These are phyloP conservation scores for Candida patagonica DNA, from an alignment of 805 yeast species.

Conservation along the genomic window DNA sequence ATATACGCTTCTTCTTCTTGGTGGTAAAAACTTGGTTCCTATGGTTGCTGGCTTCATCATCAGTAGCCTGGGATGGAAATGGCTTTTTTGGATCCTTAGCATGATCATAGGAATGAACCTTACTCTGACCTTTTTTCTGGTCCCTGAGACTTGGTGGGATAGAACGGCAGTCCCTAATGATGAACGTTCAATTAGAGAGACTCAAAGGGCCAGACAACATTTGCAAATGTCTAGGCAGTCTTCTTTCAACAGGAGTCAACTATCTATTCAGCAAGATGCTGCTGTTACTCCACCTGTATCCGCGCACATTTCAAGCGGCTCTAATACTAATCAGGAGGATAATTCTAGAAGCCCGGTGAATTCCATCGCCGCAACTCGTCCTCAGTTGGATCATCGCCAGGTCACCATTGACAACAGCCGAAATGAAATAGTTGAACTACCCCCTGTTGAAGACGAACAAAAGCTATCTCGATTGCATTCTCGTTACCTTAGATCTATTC, in stretches of 20 bases:
- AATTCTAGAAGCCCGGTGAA: background rate
- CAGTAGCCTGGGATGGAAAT: conserved; percentile 40
- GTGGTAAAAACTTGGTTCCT: conserved; percentile 54
- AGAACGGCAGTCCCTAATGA: conserved; percentile 43
- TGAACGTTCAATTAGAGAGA: conserved; percentile 40
- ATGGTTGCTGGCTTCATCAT: conserved; percentile 46
- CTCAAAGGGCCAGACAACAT: conserved; percentile 37
- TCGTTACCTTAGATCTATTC: background rate
- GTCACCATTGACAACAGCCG: background rate
- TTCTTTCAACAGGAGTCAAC: background rate
- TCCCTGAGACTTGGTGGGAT: conserved; percentile 60
- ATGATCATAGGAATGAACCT: conserved; percentile 42
- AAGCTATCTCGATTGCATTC: background rate
- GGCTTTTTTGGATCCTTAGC: conserved; percentile 53
- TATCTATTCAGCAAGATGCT: background rate
- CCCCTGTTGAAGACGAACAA: background rate
- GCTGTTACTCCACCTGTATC: too few species aligned
- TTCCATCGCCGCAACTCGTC: background rate
- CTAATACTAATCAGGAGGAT: background rate
- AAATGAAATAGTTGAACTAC: background rate
- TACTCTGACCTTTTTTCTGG: conserved; percentile 40
- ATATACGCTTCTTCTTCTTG: conserved; percentile 48
- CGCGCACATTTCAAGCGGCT: background rate
- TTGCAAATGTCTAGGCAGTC: conserved; percentile 15
- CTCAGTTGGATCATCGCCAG: background rate